Evolutionary conservation across 352 stramenopile genomes (phyloP).

Genomic region (Phytopythium helicoides): DNA sequence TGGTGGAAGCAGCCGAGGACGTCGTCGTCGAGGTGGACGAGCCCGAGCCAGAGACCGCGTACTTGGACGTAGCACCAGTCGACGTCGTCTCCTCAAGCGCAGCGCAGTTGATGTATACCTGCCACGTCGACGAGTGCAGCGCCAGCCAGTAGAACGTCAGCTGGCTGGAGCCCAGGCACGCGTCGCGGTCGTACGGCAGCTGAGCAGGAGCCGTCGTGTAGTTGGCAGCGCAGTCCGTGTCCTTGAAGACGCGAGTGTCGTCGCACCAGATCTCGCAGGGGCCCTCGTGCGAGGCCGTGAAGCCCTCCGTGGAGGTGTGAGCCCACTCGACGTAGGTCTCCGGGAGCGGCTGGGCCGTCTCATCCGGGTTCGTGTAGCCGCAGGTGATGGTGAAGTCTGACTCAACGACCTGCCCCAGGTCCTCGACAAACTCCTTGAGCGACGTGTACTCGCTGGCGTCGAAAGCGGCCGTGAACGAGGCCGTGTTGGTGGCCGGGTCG

Average conservation of each 20-base stretch:
- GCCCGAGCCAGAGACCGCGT: conserved; percentile 21
- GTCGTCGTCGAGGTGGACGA: conserved; percentile 13
- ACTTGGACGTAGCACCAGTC: conserved; percentile 19
- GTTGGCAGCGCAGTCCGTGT: conserved; percentile 34
- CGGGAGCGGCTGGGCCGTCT: conserved; percentile 18
- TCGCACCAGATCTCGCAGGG: conserved; percentile 50
- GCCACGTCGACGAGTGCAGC: conserved; percentile 40
- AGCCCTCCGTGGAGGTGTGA: conserved; percentile 22
- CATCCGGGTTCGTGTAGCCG: conserved; percentile 20
- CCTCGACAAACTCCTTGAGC: conserved; percentile 21
- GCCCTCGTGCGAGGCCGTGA: conserved; percentile 35
- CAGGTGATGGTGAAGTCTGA: conserved; percentile 17
- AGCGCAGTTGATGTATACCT: conserved; percentile 37
- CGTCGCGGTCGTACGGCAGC: conserved; percentile 31
- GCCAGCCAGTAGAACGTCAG: conserved; percentile 44
- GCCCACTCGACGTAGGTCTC: conserved; percentile 23
- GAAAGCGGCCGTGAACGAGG: conserved; percentile 24
- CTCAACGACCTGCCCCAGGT: conserved; percentile 18
- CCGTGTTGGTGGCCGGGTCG: conserved; percentile 19
- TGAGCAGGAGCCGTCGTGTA: conserved; percentile 28
- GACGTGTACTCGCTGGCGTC: conserved; percentile 21
- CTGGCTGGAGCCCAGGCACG: conserved; percentile 21
- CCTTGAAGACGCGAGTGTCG: too few relatives aligned
- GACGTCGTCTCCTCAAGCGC: conserved; percentile 13
- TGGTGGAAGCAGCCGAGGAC: conserved; percentile 11